phyloP scores from a whole-genome alignment of 495 filamentous ascomycete genomes.

The Chaetomium cochliodes region DNA sequence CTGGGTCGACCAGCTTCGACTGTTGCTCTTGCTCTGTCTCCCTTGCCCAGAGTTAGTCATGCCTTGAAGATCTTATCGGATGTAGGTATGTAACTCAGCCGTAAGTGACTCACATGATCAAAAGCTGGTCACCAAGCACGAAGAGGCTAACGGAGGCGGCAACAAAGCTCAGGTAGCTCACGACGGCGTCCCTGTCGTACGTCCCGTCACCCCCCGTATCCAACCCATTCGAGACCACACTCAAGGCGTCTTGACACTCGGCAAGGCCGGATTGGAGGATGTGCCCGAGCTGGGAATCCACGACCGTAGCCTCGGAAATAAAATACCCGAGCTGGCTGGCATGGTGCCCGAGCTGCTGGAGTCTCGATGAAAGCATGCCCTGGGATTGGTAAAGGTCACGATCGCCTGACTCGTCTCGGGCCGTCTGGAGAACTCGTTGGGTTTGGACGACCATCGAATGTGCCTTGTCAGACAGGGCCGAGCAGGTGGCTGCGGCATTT shows the following conservation, averaged over 20 bases:
- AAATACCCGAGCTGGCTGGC: slow-evolving; percentile 11
- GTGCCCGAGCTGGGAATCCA: slow-evolving; percentile 3
- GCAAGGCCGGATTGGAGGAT: not conserved
- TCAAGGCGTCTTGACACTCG: not conserved
- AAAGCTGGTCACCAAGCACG: slow-evolving; percentile 6
- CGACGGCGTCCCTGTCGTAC: not conserved
- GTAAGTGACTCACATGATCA: slow-evolving; percentile 9
- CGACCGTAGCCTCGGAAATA: slow-evolving; percentile 2
- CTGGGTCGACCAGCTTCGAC: not conserved
- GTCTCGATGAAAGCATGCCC: slow-evolving; percentile 1
- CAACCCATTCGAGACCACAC: not conserved
- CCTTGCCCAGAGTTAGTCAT: not conserved
- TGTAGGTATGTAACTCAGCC: not conserved
- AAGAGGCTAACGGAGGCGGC: not conserved
- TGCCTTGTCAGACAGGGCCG: not conserved
- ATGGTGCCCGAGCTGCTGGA: slow-evolving; percentile 20
- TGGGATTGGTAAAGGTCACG: not conserved
- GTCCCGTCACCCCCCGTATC: not conserved
- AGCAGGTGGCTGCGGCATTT: not conserved
- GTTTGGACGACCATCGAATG: not conserved
- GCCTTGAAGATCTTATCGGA: too few relatives aligned
- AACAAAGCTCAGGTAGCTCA: not conserved
- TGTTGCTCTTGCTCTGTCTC: slow-evolving; percentile 13
- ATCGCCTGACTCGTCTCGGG: not conserved
- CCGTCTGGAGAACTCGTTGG: not conserved